Conservation (phyloP, 1,284 basidiomycete genomes). For the Cutaneotrichosporon mucoides region DNA sequence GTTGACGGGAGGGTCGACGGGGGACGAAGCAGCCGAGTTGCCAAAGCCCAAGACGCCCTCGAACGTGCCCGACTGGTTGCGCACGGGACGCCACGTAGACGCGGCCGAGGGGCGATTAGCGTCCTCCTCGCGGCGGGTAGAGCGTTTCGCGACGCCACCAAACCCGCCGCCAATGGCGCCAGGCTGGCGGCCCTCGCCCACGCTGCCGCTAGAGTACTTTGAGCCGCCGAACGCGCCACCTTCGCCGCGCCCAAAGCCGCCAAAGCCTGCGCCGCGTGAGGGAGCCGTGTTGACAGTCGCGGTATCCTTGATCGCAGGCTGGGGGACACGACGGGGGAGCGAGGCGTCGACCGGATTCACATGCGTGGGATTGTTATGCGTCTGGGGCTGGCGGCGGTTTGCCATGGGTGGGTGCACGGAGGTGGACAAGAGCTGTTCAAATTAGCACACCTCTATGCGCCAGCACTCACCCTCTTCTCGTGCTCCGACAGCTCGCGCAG, state of each 20-base stretch:
- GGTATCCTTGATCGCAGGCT: constrained; percentile 1
- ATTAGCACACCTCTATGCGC: neutral
- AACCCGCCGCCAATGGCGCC: constrained; percentile 43
- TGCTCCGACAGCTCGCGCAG: constrained; percentile 70
- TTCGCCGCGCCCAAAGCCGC: constrained; percentile 40
- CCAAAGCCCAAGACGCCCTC: constrained; percentile 49
- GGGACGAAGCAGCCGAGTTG: constrained; percentile 3
- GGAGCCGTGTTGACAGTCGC: neutral
- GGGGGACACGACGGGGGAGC: constrained; percentile 9
- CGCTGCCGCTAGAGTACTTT: constrained; percentile 32
- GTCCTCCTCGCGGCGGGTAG: constrained; percentile 13
- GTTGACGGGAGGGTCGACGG: constrained; percentile 8
- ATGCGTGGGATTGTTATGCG: constrained; percentile 6
- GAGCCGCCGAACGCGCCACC: constrained; percentile 40
- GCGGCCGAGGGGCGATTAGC: constrained; percentile 5
- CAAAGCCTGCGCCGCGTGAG: constrained; percentile 28
- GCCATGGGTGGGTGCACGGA: constrained; percentile 38
- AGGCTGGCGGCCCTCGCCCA: constrained; percentile 23
- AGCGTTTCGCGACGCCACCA: constrained; percentile 37
- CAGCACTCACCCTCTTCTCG: constrained; percentile 75
- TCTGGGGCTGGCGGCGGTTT: constrained; percentile 22
- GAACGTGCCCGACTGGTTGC: constrained; percentile 42
- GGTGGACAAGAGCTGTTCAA: constrained; percentile 33
- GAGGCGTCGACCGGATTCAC: neutral
- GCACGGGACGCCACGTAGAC: constrained; percentile 41